A percentile compares a stretch with the other conserved stretches of the same genome.
Conservation (phyloP, 1,284 basidiomycete genomes). For the Marasmius fiardii region DNA sequence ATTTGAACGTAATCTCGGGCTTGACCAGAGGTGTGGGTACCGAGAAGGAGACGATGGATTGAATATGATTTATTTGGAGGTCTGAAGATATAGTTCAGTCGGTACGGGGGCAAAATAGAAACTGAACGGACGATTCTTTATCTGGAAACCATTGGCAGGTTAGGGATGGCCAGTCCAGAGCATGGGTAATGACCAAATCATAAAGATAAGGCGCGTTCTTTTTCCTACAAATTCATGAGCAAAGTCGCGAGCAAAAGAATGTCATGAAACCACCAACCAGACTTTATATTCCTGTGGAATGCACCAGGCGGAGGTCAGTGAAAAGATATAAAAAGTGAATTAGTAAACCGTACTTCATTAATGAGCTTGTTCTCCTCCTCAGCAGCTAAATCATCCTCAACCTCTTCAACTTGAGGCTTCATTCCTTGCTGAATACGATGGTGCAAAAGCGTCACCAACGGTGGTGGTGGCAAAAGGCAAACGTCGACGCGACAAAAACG, state of each 20-base stretch:
- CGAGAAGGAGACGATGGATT: slow-evolving; percentile 90
- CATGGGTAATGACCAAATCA: slow-evolving; percentile 96
- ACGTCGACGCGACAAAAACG: background rate
- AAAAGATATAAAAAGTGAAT: slow-evolving; percentile 7
- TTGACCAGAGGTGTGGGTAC: slow-evolving; percentile 96
- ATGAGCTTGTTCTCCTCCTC: slow-evolving; percentile 90
- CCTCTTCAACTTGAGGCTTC: slow-evolving; percentile 69
- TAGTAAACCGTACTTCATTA: slow-evolving; percentile 69
- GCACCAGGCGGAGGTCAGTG: slow-evolving; percentile 6
- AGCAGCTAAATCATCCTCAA: slow-evolving; percentile 78
- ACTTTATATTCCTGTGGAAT: slow-evolving; percentile 73
- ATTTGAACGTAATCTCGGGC: slow-evolving; percentile 97
- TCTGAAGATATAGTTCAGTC: slow-evolving; percentile 30
- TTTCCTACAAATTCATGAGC: slow-evolving; percentile 60
- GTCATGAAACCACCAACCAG: slow-evolving; percentile 46
- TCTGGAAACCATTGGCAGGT: slow-evolving; percentile 99
- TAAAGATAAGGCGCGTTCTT: slow-evolving; percentile 98
- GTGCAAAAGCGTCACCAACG: background rate
- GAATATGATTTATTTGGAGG: slow-evolving; percentile 90
- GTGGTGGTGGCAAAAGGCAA: background rate
- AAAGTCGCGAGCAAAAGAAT: too few species aligned
- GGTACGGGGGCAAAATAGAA: slow-evolving; percentile 3
- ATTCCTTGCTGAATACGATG: slow-evolving; percentile 27
- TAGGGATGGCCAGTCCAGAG: slow-evolving; percentile 96
- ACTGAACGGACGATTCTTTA: slow-evolving; percentile 74